phyloP scores from a whole-genome alignment of 2,329 filamentous ascomycete species.

The Penicillium verrucosum region DNA sequence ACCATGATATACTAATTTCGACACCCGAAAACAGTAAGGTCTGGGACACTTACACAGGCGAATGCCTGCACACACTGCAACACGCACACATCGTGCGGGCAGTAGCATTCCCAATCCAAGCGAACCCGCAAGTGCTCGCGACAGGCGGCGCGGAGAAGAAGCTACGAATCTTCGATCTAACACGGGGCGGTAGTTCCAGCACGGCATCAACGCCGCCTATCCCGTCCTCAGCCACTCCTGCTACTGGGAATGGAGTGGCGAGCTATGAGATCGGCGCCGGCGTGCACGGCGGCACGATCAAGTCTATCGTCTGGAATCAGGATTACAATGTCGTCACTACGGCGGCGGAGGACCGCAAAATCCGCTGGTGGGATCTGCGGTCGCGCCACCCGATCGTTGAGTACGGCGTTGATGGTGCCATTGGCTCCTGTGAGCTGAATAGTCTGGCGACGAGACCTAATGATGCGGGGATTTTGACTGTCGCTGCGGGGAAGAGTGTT shows the following conservation, averaged over 20 bases:
- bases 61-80: slow-evolving; percentile 79
- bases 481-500: slow-evolving; percentile 89
- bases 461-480: slow-evolving; percentile 71
- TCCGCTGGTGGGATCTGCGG: slow-evolving; percentile 92
- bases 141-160: slow-evolving; percentile 97
- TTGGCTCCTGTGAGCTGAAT: slow-evolving; percentile 89
- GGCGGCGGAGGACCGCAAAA: slow-evolving; percentile 81
- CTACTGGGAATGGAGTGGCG: slow-evolving; percentile 48
- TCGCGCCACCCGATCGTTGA: slow-evolving; percentile 71
- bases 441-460: slow-evolving; percentile 59
- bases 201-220: slow-evolving; percentile 40
- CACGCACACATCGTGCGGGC: slow-evolving; percentile 95
- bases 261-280: slow-evolving; percentile 85
- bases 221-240: slow-evolving; percentile 32
- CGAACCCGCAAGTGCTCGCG: slow-evolving; percentile 74
- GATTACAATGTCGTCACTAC: slow-evolving; percentile 88
- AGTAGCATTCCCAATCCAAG: slow-evolving; percentile 80
- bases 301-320: slow-evolving; percentile 90
- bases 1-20: slow-evolving; percentile 23
- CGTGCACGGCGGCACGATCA: slow-evolving; percentile 83
- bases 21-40: slow-evolving; percentile 67
- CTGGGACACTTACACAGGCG: slow-evolving; percentile 95
- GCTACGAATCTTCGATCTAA: slow-evolving; percentile 86
- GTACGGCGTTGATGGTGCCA: slow-evolving; percentile 74
- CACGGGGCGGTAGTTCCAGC: slow-evolving; percentile 45